Base-by-base conservation (phyloP, 2,329 filamentous ascomycete species). In the Dothideomycetes sp. region DNA sequence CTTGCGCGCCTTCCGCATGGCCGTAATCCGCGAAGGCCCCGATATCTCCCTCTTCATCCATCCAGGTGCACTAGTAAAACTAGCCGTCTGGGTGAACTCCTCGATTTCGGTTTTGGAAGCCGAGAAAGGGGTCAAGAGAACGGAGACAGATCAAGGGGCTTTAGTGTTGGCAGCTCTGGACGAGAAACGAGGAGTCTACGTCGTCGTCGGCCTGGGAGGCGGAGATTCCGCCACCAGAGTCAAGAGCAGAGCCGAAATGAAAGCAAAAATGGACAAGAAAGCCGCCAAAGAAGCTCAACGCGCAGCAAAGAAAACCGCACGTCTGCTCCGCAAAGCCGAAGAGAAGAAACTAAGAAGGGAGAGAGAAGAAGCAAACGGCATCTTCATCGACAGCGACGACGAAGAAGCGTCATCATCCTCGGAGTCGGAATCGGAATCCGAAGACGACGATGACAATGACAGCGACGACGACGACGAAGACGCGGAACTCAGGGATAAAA, bases 71-170 rank as follows among this genome's bases (percentile, higher is more conserved):
- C 67, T 98, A 17, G 94, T 88, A 2, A 95, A 96, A 61, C 73
- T 98, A 11, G 88, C 89, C 0, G 71, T 94, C 3, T 98, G 91
- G 91, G 76, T 98, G 29, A 85, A 83, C 32, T 89, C 96, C 63
- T 91, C 91, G 0, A 80, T 96, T 31, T 76, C 82, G 1, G 88
- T 95, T 49, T 83, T 94, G 53, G 91, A 96, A 60, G 78, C 80
- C 36, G 85, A 91, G 1, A 82, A 80, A 17, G 84, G 84, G 1
- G 46, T 36, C 10, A 71, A 82, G 10, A 29, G 30, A 12, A 33
- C 16, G 3, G n/a, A n/a, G n/a, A 18, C 29, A 3, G 83, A 84
- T 20, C 30, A 36, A 29, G 87, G 82, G 2, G 89, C 91, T 4
- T 73, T 98, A 3, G 91, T 98, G 1, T 81, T 95, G 33, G 91